phyloP scores from a whole-genome alignment of 352 stramenopile genomes.

The Elongisporangium senticosum region DNA sequence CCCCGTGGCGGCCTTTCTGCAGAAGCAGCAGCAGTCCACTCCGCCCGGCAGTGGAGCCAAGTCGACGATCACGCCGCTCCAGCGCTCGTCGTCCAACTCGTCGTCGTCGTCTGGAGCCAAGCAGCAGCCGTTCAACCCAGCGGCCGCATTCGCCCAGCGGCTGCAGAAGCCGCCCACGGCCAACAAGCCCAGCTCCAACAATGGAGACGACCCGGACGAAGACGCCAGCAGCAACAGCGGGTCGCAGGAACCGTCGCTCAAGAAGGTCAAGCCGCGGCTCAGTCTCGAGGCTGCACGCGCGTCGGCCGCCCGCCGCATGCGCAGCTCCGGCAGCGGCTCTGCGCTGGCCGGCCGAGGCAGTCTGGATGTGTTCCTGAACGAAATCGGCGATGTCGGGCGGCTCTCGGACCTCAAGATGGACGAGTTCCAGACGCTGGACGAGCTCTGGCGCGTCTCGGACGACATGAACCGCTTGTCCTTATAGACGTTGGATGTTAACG shows the following conservation, averaged over 20 bases:
- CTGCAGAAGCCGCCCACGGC: conserved; percentile 37
- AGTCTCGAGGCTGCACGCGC: conserved; percentile 74
- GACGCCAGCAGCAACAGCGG: conserved; percentile 21
- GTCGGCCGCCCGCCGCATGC: conserved; percentile 59
- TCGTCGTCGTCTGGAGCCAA: conserved; percentile 2
- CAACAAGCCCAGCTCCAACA: conserved; percentile 34
- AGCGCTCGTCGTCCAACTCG: neutral
- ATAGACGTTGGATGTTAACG: conserved; percentile 13
- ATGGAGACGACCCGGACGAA: conserved; percentile 33
- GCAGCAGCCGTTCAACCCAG: conserved; percentile 17
- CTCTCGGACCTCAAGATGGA: conserved; percentile 86
- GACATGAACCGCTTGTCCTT: conserved; percentile 82
- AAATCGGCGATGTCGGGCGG: conserved; percentile 70
- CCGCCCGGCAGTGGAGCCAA: conserved; percentile 32
- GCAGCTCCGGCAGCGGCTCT: conserved; percentile 45
- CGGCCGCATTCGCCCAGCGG: conserved; percentile 35
- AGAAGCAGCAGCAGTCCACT: conserved; percentile 44
- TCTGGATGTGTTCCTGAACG: conserved; percentile 74
- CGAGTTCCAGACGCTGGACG: conserved; percentile 75
- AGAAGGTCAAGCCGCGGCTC: conserved; percentile 68
- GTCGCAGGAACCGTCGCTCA: conserved; percentile 52
- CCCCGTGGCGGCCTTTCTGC: conserved; percentile 46
- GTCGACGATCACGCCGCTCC: conserved; percentile 30
- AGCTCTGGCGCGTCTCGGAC: conserved; percentile 80
- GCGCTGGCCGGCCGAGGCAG: conserved; percentile 50